Evolutionary conservation across 441 rosid genomes (phyloP).

Genomic region (Erysimum cheiri): DNA sequence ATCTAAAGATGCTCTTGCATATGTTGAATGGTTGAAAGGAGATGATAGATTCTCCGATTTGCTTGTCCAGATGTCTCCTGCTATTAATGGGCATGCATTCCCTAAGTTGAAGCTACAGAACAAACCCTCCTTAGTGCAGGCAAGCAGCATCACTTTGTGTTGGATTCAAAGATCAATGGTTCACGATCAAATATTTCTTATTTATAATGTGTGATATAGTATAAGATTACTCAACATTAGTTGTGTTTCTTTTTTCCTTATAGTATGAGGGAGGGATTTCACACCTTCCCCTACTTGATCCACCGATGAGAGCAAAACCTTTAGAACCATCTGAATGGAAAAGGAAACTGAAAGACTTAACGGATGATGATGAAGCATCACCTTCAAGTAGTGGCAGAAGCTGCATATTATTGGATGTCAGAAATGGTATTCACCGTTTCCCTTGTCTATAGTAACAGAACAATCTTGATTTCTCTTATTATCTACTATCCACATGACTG

Average conservation of each 20-base stretch:
- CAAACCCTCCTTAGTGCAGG: slow-evolving; percentile 90
- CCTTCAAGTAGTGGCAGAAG: slow-evolving; percentile 45
- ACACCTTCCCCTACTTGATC: slow-evolving; percentile 80
- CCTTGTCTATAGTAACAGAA: slow-evolving; percentile 10
- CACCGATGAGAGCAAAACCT: slow-evolving; percentile 75
- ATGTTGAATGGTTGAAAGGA: slow-evolving; percentile 79
- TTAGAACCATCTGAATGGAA: slow-evolving; percentile 86
- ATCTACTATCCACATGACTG: slow-evolving; percentile 6
- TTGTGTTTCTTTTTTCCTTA: slow-evolving; percentile 28
- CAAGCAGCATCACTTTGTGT: slow-evolving; percentile 41
- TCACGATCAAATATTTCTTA: background rate
- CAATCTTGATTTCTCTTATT: background rate
- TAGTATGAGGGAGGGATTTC: slow-evolving; percentile 86
- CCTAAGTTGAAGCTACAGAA: slow-evolving; percentile 83
- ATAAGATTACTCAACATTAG: slow-evolving; percentile 5
- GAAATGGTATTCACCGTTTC: slow-evolving; percentile 64
- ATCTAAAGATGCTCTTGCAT: slow-evolving; percentile 69
- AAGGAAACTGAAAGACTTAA: slow-evolving; percentile 57
- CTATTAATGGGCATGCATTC: slow-evolving; percentile 76
- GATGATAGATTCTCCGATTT: slow-evolving; percentile 71
- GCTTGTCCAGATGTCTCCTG: slow-evolving; percentile 83
- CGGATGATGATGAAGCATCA: slow-evolving; percentile 43
- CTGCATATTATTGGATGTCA: slow-evolving; percentile 73
- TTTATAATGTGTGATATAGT: background rate
- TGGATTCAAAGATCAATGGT: background rate